Evolutionary conservation across 176 grass and related monocot species (phyloP).

Genomic region (Oryza rufipogon): DNA sequence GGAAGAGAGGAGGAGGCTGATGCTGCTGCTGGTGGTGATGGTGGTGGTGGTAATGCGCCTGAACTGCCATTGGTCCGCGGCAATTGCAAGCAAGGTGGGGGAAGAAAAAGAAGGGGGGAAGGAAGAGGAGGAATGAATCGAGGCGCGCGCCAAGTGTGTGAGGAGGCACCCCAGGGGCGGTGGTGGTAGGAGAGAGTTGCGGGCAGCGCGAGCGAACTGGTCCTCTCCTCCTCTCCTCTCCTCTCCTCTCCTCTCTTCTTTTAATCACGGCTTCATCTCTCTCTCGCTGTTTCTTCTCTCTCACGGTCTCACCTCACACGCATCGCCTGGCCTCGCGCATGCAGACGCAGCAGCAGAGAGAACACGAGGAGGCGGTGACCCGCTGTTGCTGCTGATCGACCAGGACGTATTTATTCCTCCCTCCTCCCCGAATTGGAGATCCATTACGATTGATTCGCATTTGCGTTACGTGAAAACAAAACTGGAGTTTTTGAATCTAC

Average conservation of each 20-base stretch:
- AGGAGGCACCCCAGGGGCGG: not conserved
- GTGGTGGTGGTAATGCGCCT: slow-evolving; percentile 38
- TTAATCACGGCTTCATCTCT: slow-evolving; percentile 30
- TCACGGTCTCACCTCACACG: slow-evolving; percentile 1
- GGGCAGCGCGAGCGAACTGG: slow-evolving; percentile 57
- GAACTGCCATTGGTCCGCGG: slow-evolving; percentile 43
- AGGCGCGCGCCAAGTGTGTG: slow-evolving; percentile 38
- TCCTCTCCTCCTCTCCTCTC: slow-evolving; percentile 45
- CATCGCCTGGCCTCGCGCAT: slow-evolving; percentile 3
- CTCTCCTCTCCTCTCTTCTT: slow-evolving; percentile 9
- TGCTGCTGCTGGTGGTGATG: not conserved
- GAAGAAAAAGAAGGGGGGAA: not conserved
- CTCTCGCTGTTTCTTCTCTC: not conserved
- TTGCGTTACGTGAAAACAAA: not conserved
- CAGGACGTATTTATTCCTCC: not conserved
- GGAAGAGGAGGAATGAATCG: not conserved
- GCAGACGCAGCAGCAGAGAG: not conserved
- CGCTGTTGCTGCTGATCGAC: not conserved
- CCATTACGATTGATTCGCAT: not conserved
- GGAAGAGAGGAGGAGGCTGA: slow-evolving; percentile 24
- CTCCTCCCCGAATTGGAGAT: not conserved
- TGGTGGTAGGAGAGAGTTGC: slow-evolving; percentile 44
- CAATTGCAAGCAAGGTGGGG: not conserved
- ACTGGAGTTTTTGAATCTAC: not conserved
- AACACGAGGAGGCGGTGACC: slow-evolving; percentile 13